Conservation (phyloP, 2,329 filamentous ascomycete genomes). For the Aureobasidium sp. region DNA sequence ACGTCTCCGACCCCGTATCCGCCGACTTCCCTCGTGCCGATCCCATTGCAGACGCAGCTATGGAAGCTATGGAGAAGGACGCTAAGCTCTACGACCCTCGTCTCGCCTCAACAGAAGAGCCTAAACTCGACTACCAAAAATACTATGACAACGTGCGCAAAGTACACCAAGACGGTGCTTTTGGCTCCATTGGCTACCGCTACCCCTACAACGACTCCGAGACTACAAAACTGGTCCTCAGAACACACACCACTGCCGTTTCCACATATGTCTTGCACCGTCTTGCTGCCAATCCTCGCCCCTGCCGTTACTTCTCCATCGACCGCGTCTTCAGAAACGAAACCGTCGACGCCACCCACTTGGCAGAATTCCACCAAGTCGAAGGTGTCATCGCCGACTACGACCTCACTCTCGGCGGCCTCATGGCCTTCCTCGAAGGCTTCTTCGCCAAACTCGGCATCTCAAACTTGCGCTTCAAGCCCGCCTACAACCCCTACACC, state of each 20-base stretch:
- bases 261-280: conserved; percentile 87
- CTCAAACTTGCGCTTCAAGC: conserved; percentile 82
- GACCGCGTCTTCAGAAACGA: conserved; percentile 98
- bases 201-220: conserved; percentile 91
- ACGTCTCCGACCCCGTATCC: conserved; percentile 78
- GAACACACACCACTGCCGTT: conserved; percentile 92
- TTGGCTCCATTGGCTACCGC: conserved; percentile 90
- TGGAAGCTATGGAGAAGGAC: conserved; percentile 43
- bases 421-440: conserved; percentile 90
- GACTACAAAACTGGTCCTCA: conserved; percentile 76
- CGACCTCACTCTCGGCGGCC: conserved; percentile 78
- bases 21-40: conserved; percentile 62
- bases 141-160: conserved; percentile 85
- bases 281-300: conserved; percentile 72
- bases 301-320: conserved; percentile 96
- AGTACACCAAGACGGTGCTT: conserved; percentile 87
- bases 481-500: conserved; percentile 91
- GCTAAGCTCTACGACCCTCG: conserved; percentile 42
- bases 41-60: conserved; percentile 39
- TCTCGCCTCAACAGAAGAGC: conserved; percentile 24
- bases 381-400: conserved; percentile 99
- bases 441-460: conserved; percentile 98
- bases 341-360: conserved; percentile 90
- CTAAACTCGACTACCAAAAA: conserved; percentile 59
- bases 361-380: conserved; percentile 97